Conservation (phyloP, 2,329 filamentous ascomycete species). For the Talaromyces piceae region DNA sequence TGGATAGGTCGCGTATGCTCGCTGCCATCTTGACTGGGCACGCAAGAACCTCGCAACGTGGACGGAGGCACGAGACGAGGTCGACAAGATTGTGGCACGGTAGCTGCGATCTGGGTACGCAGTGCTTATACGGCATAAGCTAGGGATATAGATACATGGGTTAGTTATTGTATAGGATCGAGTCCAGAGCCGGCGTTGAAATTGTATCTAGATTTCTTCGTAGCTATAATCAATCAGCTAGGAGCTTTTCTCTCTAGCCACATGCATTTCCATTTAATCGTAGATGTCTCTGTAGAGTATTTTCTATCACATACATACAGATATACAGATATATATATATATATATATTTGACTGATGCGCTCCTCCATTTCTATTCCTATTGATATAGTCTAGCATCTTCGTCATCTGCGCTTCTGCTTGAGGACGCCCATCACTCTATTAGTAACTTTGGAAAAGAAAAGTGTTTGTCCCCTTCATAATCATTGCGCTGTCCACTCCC, state of each 20-base stretch:
- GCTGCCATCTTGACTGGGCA: slow-evolving; percentile 90
- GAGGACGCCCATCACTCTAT: not conserved
- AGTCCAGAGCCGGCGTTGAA: no score
- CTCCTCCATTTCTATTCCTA: no score
- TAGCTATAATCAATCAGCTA: not conserved
- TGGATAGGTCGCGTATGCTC: slow-evolving; percentile 87
- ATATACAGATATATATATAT: no score
- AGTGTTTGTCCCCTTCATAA: not conserved
- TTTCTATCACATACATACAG: no score
- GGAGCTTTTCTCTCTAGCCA: not conserved
- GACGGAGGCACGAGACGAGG: slow-evolving; percentile 82
- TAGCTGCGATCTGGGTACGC: slow-evolving; percentile 19
- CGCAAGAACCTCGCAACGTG: slow-evolving; percentile 84
- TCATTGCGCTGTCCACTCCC: not conserved
- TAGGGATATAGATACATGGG: no score
- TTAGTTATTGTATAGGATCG: not conserved
- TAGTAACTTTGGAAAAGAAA: not conserved
- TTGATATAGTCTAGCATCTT: no score
- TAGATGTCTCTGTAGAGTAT: no score
- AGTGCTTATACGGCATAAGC: no score
- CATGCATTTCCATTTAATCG: no score
- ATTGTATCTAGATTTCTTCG: not conserved
- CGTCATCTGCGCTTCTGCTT: not conserved
- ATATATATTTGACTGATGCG: no score
- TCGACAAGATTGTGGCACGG: slow-evolving; percentile 66